These are phyloP conservation scores for Stemphylium beticola DNA, from an alignment of 2,329 filamentous ascomycete species.

Conservation along the genomic window DNA sequence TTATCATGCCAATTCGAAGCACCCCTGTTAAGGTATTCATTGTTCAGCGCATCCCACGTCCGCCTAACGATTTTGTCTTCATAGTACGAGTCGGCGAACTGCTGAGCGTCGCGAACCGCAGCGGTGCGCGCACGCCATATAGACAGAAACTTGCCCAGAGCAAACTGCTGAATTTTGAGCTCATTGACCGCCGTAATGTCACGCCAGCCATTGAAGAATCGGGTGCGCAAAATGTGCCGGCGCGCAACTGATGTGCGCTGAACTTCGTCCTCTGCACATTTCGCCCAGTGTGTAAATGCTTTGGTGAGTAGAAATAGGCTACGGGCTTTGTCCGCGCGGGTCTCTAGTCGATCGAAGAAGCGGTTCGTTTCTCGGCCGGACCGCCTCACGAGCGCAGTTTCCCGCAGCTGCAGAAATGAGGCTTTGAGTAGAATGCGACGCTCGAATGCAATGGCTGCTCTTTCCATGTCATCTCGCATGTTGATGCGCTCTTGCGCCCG, in stretches of 20 bases:
- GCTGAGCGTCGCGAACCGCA: conserved; percentile 44
- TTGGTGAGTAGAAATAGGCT: conserved; percentile 69
- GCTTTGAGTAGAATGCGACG: conserved; percentile 58
- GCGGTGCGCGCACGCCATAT: conserved; percentile 58
- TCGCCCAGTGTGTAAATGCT: conserved; percentile 73
- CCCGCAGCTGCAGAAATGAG: conserved; percentile 54
- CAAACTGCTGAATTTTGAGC: conserved; percentile 58
- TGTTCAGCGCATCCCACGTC: conserved; percentile 47
- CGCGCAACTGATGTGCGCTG: conserved; percentile 71
- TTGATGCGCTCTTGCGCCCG: conserved; percentile 35
- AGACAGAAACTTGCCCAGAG: conserved; percentile 60
- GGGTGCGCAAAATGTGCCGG: conserved; percentile 71
- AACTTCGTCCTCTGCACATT: conserved; percentile 67
- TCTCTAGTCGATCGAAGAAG: conserved; percentile 64
- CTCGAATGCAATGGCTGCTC: conserved; percentile 57
- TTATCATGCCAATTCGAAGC: conserved; percentile 43
- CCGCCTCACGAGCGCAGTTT: conserved; percentile 42
- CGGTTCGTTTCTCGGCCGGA: conserved; percentile 56
- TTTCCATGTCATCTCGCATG: conserved; percentile 30
- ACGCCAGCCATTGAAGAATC: conserved; percentile 73
- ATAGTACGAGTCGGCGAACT: conserved; percentile 38
- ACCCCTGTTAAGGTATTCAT: conserved; percentile 42
- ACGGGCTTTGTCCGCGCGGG: conserved; percentile 67
- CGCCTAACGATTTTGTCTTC: conserved; percentile 42
- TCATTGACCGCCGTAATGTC: conserved; percentile 68